Evolutionary conservation across 345 rosid genomes (phyloP), one percentile per base, ranked within the genome.

Genomic region (Microthlaspi erraticum): DNA sequence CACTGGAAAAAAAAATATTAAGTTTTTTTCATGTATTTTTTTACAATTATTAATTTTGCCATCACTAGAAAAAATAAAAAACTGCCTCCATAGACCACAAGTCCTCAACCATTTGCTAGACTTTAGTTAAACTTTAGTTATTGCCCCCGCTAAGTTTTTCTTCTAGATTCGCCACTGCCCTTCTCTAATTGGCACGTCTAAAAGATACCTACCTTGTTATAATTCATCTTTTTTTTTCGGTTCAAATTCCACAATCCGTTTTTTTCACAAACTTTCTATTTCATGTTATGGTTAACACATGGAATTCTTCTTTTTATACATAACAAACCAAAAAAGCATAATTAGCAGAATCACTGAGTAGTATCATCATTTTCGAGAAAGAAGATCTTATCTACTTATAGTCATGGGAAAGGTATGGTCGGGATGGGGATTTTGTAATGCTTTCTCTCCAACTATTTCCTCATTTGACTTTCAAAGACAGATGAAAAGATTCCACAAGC

Each of bases 401-500:
- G 39, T 26, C 45, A 43, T 43, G 41, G 45, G 39, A 34, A 53
- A 62, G 63, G 19, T 53, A 34, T 71, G 63, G 69, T 43, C 53
- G 61, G 11, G 31, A 34, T 62, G 46, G 69, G 39, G 46, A 16
- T 20, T 44, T 54, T 53, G 56, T n/a, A 71, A 33, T 71, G 48
- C 68, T 18, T 12, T 7, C 17, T 5, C 41, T 13, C 76, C 45
- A 62, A 54, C 63, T 45, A 55, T 45, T 53, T 26, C 48, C 19
- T 72, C 38, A 44, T 54, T 36, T 63, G 23, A 63, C 70, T 72
- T 63, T 54, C 57, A 44, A 64, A 57, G n/a, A 16, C 9, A 10
- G 54, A 55, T 54, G 12, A 54, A 72, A 72, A 64, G 20, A 20
- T 55, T 18, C 76, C 57, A 36, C 57, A 64, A 64, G 31, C 70